A percentile compares a stretch with the other conserved stretches of the same genome.
phyloP scores from a whole-genome alignment of 2,329 filamentous ascomycete genomes.

The Ceratocystis ficicola region DNA sequence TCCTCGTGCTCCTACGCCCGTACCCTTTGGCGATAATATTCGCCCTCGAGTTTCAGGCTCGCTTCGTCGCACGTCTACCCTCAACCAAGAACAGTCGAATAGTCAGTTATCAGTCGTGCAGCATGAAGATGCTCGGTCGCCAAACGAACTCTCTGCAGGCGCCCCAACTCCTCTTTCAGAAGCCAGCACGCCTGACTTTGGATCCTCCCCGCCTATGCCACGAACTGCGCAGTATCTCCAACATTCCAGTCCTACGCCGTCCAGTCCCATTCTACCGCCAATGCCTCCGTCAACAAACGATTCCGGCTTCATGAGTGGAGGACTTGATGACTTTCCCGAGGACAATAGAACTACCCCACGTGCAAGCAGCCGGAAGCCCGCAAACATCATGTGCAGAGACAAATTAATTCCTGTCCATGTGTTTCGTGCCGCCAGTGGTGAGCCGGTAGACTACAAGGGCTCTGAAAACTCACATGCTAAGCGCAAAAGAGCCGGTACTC shows the following conservation, averaged over 20 bases:
- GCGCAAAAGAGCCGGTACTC: constrained; percentile 6
- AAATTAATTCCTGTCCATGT: constrained; percentile 19
- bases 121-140: constrained; percentile 42
- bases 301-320: constrained; percentile 78
- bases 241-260: constrained; percentile 53
- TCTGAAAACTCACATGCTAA: constrained; percentile 13
- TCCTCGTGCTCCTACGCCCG: constrained; percentile 66
- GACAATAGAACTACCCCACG: constrained; percentile 18
- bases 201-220: constrained; percentile 79
- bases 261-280: constrained; percentile 63
- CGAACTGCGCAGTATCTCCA: constrained; percentile 42
- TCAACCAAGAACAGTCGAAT: constrained; percentile 39
- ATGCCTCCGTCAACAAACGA: constrained; percentile 55
- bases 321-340: constrained; percentile 54
- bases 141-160: constrained; percentile 37
- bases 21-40: constrained; percentile 37
- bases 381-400: constrained; percentile 19
- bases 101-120: constrained; percentile 31
- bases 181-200: constrained; percentile 68
- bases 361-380: constrained; percentile 1
- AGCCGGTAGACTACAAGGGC: constrained; percentile 15
- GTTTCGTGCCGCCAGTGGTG: constrained; percentile 17
- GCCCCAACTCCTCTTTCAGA: constrained; percentile 44
- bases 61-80: constrained; percentile 49
- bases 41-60: constrained; percentile 27